Base-by-base conservation (phyloP, 2,329 filamentous ascomycete genomes). In the Colletotrichum sp. region DNA sequence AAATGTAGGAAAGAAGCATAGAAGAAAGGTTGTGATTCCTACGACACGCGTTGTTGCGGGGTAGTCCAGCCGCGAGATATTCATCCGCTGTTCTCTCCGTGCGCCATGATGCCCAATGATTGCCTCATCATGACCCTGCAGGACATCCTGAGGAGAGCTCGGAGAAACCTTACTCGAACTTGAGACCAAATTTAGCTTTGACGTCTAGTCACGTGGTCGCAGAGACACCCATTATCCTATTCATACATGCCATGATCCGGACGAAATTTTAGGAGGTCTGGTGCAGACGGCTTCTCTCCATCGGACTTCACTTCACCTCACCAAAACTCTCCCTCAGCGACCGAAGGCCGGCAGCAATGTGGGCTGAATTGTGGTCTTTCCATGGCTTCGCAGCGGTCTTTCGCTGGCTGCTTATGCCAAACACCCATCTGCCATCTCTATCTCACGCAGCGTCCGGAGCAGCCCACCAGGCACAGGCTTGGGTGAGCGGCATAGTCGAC, bases 391-490 rank as follows among this genome's bases (percentile, higher is more conserved):
- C 71, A 44, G 74, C 71, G 8, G 7, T 76, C 21, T 66, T 76
- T 21, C 74, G 74, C 71, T 76, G 74, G 74, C 52, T 73, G 28
- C 70, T 76, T 49, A 74, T 76, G 74, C 74, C 74, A n/a, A 24
- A 36, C 18, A 69, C 57, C 21, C 65, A 76, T 60, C 74, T 76
- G 15, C 74, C 74, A 15, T 63, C 74, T 15, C 34, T 74, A 55
- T 49, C 60, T 6, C 64, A 66, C 49, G 74, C 71, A 15, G 74
- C 59, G 6, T 76, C 74, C 5, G 55, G 68, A 9, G 74, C 63
- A 26, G 65, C 18, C 18, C 57, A 74, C 21, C 64, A 59, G 8
- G 74, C 74, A 2, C 69, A 71, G 6, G 64, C 69, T 57, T 76
- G 64, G 70, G 32, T 74, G 5, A 69, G 59, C 28, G 59, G 74